These are phyloP conservation scores for Vitis amurensis DNA, from an alignment of 164 flowering plant species.

Conservation along the genomic window DNA sequence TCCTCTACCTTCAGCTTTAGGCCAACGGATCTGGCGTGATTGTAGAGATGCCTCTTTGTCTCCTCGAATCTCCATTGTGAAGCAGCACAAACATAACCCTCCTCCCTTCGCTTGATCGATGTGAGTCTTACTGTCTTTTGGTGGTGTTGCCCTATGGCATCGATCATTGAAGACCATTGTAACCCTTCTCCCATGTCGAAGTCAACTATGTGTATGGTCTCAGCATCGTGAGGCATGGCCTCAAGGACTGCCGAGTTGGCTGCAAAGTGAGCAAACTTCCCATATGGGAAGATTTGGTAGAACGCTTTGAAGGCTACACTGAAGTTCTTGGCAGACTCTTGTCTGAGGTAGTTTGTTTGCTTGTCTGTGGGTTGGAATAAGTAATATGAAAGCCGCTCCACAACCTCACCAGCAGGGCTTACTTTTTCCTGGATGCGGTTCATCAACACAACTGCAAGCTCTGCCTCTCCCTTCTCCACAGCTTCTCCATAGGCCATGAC, in stretches of 20 bases:
- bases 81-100: background rate
- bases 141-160: slow-evolving; percentile 25
- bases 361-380: slow-evolving; percentile 23
- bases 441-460: slow-evolving; percentile 45
- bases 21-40: slow-evolving; percentile 34
- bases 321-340: slow-evolving; percentile 49
- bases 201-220: slow-evolving; percentile 41
- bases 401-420: slow-evolving; percentile 38
- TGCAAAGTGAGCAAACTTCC: slow-evolving; percentile 49
- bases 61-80: slow-evolving; percentile 30
- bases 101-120: slow-evolving; percentile 31
- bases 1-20: slow-evolving; percentile 43
- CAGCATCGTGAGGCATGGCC: slow-evolving; percentile 41
- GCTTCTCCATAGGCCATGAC: slow-evolving; percentile 62
- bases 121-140: slow-evolving; percentile 30
- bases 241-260: slow-evolving; percentile 56
- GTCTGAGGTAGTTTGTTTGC: slow-evolving; percentile 34
- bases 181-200: slow-evolving; percentile 59
- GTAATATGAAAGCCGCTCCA: slow-evolving; percentile 45
- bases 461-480: slow-evolving; percentile 30
- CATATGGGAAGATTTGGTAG: slow-evolving; percentile 46
- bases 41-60: slow-evolving; percentile 39
- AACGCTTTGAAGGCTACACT: slow-evolving; percentile 39
- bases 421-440: slow-evolving; percentile 39
- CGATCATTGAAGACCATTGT: slow-evolving; percentile 62